Evolutionary conservation across 441 rosid species (phyloP).

Genomic region (Pelargonium cotyledonis): DNA sequence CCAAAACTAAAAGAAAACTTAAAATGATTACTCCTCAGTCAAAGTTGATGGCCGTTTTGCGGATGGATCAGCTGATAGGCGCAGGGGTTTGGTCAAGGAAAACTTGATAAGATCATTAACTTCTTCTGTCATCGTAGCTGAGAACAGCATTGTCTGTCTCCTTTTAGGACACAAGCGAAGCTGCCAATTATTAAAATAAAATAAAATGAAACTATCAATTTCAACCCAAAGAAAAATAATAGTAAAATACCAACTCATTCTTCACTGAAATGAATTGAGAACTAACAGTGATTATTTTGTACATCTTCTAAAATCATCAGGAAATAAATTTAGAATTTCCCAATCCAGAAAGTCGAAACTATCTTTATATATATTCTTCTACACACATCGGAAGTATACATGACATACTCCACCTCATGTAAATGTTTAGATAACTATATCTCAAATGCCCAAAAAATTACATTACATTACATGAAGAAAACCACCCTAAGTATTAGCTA

Average conservation of each 20-base stretch:
- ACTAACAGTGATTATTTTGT: background rate
- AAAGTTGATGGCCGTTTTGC: constrained; percentile 77
- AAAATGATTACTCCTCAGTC: constrained; percentile 69
- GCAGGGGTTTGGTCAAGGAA: constrained; percentile 75
- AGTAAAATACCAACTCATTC: background rate
- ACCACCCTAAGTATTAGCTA: background rate
- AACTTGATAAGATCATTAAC: constrained; percentile 86
- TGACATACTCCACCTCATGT: background rate
- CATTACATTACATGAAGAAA: background rate
- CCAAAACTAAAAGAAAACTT: constrained; percentile 13
- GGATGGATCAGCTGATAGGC: constrained; percentile 91
- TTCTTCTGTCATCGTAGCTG: constrained; percentile 97
- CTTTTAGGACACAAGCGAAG: constrained; percentile 84
- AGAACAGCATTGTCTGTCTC: constrained; percentile 95
- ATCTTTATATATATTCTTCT: background rate
- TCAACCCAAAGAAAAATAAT: background rate
- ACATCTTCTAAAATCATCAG: background rate
- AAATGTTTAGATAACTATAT: background rate
- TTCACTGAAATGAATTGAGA: background rate
- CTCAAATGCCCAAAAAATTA: background rate
- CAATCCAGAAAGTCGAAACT: background rate
- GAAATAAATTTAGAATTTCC: background rate
- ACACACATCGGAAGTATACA: background rate
- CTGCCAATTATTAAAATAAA: constrained; percentile 30
- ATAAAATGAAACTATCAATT: background rate